Evolutionary conservation across 2,329 filamentous ascomycete genomes (phyloP), one percentile per base, ranked within the genome.

Genomic region (Metarhizium album): DNA sequence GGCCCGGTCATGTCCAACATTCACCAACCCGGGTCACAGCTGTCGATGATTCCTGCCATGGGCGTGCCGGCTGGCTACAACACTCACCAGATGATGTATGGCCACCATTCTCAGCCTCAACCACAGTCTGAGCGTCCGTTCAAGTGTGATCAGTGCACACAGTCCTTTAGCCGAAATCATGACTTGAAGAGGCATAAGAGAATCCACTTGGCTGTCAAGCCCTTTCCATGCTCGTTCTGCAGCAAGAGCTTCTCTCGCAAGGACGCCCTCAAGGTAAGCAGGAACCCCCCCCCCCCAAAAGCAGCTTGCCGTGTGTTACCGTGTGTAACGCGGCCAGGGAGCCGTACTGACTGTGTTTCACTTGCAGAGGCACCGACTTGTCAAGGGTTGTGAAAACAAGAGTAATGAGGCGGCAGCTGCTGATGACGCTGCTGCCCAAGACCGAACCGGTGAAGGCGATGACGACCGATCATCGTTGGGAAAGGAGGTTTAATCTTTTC

Each of bases 241-340:
- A 90, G 95, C 54, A 97, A 97, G 78, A 93, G 87, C 64, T 98
- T 98, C 63, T 96, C 90, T 3, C 79, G 93, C 53, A 97, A 97
- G 66, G 93, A 97, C 68, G 93, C 93, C 9, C 74, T 98, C 29
- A 97, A 97, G 87, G 93, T 97, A 72, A 60, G 80, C 55, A 48
- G 24, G 37, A 20, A 2, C 42, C 22, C 18, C 14, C 18, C 16
- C 23, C 24, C 45, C 13, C 20, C 4, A n/a, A n/a, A n/a, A n/a
- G 6, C 8, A 38, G 45, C 18, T 33, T 13, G 42, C 48, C 24
- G n/a, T 27, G 14, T 33, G 5, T 42, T 27, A 24, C 24, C 42
- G n/a, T 2, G 2, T 18, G 29, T 37, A 7, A 24, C 27, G 20
- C 16, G 3, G 18, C 33, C 29, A 23, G 16, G 27, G n/a, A 35